A percentile compares a stretch with the other conserved stretches of the same genome.
These are phyloP conservation scores for Pichia nanzhaoensis DNA, from an alignment of 805 yeast genomes.

Conservation along the genomic window DNA sequence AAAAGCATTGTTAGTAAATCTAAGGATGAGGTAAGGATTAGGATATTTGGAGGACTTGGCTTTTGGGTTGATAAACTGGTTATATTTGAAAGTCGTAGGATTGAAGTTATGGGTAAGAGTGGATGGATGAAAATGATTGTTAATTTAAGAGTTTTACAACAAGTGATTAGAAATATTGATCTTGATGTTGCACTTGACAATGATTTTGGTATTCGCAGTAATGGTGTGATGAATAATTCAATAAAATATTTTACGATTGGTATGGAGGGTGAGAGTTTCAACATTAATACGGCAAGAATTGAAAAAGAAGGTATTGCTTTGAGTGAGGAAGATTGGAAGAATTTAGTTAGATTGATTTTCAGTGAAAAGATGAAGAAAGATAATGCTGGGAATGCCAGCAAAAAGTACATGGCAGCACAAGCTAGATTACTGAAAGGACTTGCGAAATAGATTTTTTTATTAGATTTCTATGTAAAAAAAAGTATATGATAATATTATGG, in stretches of 20 bases:
- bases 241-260: slow-evolving; percentile 47
- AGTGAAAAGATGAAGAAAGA: slow-evolving; percentile 29
- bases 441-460: background rate
- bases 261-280: slow-evolving; percentile 12
- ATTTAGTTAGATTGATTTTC: slow-evolving; percentile 47
- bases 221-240: slow-evolving; percentile 27
- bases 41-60: slow-evolving; percentile 15
- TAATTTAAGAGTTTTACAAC: slow-evolving; percentile 62
- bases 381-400: slow-evolving; percentile 6
- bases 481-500: background rate
- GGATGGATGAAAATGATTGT: slow-evolving; percentile 55
- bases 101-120: slow-evolving; percentile 44
- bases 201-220: background rate
- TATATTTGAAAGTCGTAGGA: slow-evolving; percentile 44
- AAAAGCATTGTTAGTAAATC: slow-evolving; percentile 7
- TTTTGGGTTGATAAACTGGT: slow-evolving; percentile 41
- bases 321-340: slow-evolving; percentile 39
- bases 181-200: slow-evolving; percentile 4
- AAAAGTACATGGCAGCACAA: slow-evolving; percentile 11
- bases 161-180: slow-evolving; percentile 53
- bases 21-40: slow-evolving; percentile 8
- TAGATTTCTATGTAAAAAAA: background rate
- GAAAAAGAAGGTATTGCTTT: slow-evolving; percentile 19
- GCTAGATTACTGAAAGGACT: slow-evolving; percentile 8
- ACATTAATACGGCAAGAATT: slow-evolving; percentile 4